A percentile compares a stretch with the other conserved stretches of the same genome.
Evolutionary conservation across 768 basidiomycete species (phyloP).

Genomic region (Megacollybia marginata): DNA sequence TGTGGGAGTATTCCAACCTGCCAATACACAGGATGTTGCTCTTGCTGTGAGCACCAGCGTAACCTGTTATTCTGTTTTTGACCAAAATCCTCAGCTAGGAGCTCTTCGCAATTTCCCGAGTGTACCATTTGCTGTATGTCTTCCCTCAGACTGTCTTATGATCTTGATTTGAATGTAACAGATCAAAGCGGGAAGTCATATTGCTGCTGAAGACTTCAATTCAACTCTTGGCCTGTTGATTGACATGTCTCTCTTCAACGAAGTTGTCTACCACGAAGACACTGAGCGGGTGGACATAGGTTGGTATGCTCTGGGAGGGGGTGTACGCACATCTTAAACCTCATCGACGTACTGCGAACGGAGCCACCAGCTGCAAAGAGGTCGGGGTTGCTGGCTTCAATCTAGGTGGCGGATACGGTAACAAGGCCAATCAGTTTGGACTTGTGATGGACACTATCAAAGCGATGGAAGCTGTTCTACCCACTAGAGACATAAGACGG

Average conservation of each 20-base stretch:
- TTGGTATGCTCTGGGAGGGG: constrained; percentile 20
- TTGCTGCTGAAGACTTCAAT: constrained; percentile 19
- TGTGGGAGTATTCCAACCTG: no score
- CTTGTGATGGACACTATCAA: constrained; percentile 25
- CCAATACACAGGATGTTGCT: no score
- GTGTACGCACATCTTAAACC: constrained; percentile 14
- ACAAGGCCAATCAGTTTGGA: constrained; percentile 24
- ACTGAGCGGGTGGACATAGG: constrained; percentile 14
- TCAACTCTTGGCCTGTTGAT: constrained; percentile 24
- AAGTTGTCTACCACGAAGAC: constrained; percentile 9
- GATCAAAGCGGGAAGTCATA: constrained; percentile 27
- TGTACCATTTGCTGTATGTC: no score
- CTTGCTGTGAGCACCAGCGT: no score
- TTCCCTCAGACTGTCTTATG: no score
- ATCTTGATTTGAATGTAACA: constrained; percentile 1
- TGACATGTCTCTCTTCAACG: constrained; percentile 16
- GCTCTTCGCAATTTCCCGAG: no score
- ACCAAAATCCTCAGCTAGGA: no score
- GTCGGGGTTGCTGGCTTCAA: constrained; percentile 25
- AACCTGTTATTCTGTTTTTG: no score
- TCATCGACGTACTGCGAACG: constrained; percentile 12
- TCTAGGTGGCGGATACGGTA: constrained; percentile 26
- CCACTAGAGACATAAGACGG: constrained; percentile 20
- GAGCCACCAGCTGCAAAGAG: constrained; percentile 8
- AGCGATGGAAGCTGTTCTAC: constrained; percentile 18